phyloP scores from a whole-genome alignment of 331 rosid genomes.

The Pyracantha coccinea region DNA sequence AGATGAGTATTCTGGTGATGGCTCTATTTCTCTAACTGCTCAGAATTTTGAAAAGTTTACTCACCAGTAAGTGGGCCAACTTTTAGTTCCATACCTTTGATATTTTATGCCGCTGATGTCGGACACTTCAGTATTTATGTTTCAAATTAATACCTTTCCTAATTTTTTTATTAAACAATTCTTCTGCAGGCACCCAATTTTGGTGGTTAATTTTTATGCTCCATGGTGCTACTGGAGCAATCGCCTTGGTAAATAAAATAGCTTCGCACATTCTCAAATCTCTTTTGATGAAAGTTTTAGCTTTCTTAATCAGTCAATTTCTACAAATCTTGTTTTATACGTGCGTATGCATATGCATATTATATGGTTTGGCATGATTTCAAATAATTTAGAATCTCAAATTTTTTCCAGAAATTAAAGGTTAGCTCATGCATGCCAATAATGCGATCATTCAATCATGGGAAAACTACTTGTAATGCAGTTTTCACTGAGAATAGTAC shows the following conservation, averaged over 20 bases:
- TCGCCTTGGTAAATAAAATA: conserved; percentile 62
- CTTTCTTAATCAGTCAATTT: neutral
- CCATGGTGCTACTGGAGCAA: conserved; percentile 98
- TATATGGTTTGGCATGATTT: neutral
- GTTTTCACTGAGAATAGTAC: too few relatives aligned
- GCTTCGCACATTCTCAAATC: neutral
- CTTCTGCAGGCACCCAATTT: conserved; percentile 55
- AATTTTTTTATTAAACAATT: conserved; percentile 4
- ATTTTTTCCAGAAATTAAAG: neutral
- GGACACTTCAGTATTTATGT: neutral
- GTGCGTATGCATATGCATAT: neutral
- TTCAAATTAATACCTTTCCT: neutral
- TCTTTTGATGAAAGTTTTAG: neutral
- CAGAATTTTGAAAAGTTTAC: conserved; percentile 52
- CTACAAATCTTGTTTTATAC: neutral
- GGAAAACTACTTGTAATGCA: neutral
- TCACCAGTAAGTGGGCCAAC: conserved; percentile 52
- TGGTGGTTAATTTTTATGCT: conserved; percentile 70
- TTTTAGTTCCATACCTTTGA: conserved; percentile 15
- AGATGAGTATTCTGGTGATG: conserved; percentile 50
- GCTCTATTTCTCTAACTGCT: conserved; percentile 38
- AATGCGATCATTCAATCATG: neutral
- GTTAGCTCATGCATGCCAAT: neutral
- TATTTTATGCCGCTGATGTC: neutral
- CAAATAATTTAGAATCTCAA: neutral